A percentile compares a stretch with the other conserved stretches of the same genome.
Evolutionary conservation across 176 grass and related monocot genomes (phyloP).

Genomic region (Areca catechu): DNA sequence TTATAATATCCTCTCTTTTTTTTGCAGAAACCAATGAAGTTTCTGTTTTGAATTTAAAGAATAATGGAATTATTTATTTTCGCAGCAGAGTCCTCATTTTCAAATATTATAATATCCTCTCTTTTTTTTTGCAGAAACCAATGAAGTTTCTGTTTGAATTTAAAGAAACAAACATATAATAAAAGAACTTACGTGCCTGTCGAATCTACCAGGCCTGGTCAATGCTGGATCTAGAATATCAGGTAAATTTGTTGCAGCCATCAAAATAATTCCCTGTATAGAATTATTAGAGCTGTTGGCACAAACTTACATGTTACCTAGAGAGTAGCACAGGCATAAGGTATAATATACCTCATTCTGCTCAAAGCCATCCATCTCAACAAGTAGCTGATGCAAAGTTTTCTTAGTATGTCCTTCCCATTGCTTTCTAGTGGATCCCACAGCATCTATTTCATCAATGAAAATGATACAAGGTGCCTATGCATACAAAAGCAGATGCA

Average conservation of each 20-base stretch:
- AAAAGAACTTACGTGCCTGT: constrained; percentile 87
- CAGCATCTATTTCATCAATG: constrained; percentile 99
- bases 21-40: no score
- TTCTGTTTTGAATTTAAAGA: no score
- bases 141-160: no score
- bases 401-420: constrained; percentile 99
- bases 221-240: constrained; percentile 99
- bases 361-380: constrained; percentile 99
- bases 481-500: constrained; percentile 2
- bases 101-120: no score
- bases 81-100: no score
- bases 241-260: constrained; percentile 96
- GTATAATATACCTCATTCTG: constrained; percentile 73
- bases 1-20: no score
- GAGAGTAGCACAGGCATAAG: constrained; percentile 4
- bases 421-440: constrained; percentile 97
- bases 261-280: constrained; percentile 90
- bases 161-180: no score
- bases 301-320: not conserved
- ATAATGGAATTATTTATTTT: no score
- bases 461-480: constrained; percentile 99
- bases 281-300: constrained; percentile 12
- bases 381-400: constrained; percentile 98
- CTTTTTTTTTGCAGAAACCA: no score
- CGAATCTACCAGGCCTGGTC: constrained; percentile 98